Evolutionary conservation across 2,329 filamentous ascomycete genomes (phyloP), one percentile per base, ranked within the genome.

Genomic region (Helminthosporium solani): DNA sequence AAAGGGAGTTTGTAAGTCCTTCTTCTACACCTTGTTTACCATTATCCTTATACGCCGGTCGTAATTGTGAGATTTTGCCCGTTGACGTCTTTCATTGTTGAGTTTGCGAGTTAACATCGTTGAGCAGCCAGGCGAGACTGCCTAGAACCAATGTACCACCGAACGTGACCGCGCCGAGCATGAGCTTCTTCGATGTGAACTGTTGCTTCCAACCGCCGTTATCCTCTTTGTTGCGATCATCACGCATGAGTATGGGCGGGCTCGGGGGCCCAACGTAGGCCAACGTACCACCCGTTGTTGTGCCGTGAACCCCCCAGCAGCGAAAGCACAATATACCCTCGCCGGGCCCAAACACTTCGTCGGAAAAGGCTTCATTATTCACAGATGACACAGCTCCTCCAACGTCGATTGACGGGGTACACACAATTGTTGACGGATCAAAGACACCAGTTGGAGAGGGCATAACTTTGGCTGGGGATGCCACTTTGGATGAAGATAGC

Each of bases 241-340:
- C n/a, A n/a, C n/a, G n/a, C n/a, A 27, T 12, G 11, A 19, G 19
- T 6, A 11, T 19, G 7, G 12, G 6, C 7, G 19, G 19, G 11
- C 14, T 7, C 5, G 20, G 5, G 35, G 35, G 16, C 9, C 20
- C 5, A 2, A 40, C 9, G 25, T 18, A 15, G 27, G 31, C 27
- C 16, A 40, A 40, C 3, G 38, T 23, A 31, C 38, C 38, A 4
- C 38, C 38, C 7, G 19, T 11, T 7, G 9, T 31, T 6, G 21
- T 30, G 25, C 15, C 14, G 16, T 40, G 38, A 28, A 40, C 20
- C 7, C n/a, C 31, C 38, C 38, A 40, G 27, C 38, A 40, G 14
- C 27, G 23, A 18, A 40, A 8, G 25, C 38, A 40, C 7, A 40
- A 23, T 31, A 12, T 25, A 16, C 9, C 15, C 16, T 20, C 38